A percentile compares a stretch with the other conserved stretches of the same genome.
phyloP scores from a whole-genome alignment of 352 stramenopile species.

The Discostella stelligera region DNA sequence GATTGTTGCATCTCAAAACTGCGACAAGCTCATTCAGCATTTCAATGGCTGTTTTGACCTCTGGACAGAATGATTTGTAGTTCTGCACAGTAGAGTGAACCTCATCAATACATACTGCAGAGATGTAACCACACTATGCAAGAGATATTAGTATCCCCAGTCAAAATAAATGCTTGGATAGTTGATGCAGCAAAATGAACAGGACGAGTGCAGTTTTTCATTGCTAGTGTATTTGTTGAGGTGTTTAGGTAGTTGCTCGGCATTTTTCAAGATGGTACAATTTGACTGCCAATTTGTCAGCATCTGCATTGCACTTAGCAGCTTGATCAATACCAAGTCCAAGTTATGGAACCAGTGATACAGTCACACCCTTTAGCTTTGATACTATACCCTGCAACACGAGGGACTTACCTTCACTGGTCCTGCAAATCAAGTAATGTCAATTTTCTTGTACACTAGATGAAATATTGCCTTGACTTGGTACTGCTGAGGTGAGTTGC shows the following conservation, averaged over 20 bases:
- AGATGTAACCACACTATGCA: slow-evolving; percentile 7
- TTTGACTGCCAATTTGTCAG: slow-evolving; percentile 14
- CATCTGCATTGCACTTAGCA: slow-evolving; percentile 11
- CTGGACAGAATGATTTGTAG: slow-evolving; percentile 16
- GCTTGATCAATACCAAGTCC: slow-evolving; percentile 30
- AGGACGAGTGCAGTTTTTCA: slow-evolving; percentile 24
- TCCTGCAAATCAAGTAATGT: slow-evolving; percentile 5
- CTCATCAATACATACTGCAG: slow-evolving; percentile 25
- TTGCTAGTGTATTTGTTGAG: not conserved
- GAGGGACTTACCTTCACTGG: slow-evolving; percentile 12
- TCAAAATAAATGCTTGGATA: not conserved
- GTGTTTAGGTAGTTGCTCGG: slow-evolving; percentile 1
- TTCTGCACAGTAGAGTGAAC: slow-evolving; percentile 16
- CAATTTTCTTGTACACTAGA: not conserved
- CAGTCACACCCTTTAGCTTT: slow-evolving; percentile 9
- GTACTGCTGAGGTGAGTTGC: not conserved
- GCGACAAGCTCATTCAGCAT: not conserved
- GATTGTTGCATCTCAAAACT: not conserved
- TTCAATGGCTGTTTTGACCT: slow-evolving; percentile 8
- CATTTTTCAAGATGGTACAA: slow-evolving; percentile 35
- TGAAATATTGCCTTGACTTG: slow-evolving; percentile 5
- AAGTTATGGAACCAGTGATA: slow-evolving; percentile 8
- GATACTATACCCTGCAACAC: slow-evolving; percentile 3
- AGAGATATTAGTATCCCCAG: not conserved
- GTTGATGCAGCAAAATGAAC: slow-evolving; percentile 24